Percentiles rank a stretch among this genome's conserved stretches.
These are phyloP conservation scores for Cucurbita argyrosperma DNA, from an alignment of 306 rosid genomes.

Conservation along the genomic window DNA sequence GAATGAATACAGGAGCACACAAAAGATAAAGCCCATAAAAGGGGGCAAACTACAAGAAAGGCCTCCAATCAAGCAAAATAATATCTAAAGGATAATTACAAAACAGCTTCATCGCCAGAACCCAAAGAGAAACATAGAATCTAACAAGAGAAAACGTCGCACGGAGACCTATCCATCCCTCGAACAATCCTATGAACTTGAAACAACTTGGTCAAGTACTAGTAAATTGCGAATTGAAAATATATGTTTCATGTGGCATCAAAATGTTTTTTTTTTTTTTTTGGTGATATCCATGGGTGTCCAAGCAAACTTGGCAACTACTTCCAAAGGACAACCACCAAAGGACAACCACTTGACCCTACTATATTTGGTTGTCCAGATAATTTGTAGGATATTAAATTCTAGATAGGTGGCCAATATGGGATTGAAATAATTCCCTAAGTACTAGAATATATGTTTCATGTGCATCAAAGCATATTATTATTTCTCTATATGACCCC, in stretches of 20 bases:
- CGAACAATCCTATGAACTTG: background rate
- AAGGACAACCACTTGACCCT: too few species aligned
- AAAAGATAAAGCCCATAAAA: too few species aligned
- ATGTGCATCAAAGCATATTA: background rate
- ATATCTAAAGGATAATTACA: background rate
- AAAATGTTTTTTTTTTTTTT: background rate
- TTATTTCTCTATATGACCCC: background rate
- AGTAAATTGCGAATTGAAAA: too few species aligned
- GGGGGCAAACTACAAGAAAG: too few species aligned
- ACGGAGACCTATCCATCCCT: background rate
- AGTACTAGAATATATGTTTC: background rate
- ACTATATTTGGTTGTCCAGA: too few species aligned
- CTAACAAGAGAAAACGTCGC: background rate
- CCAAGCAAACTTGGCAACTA: too few species aligned
- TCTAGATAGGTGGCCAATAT: too few species aligned
- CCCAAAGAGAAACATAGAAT: background rate
- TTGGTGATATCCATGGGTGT: too few species aligned
- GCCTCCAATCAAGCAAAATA: background rate
- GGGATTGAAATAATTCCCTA: too few species aligned
- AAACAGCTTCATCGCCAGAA: background rate
- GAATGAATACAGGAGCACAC: too few species aligned
- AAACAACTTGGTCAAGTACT: background rate
- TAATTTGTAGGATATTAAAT: too few species aligned
- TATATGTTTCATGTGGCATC: background rate
- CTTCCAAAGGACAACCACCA: too few species aligned